These are phyloP conservation scores for Krasilnikovozyma curviuscula DNA, from an alignment of 768 basidiomycete species.

Conservation along the genomic window DNA sequence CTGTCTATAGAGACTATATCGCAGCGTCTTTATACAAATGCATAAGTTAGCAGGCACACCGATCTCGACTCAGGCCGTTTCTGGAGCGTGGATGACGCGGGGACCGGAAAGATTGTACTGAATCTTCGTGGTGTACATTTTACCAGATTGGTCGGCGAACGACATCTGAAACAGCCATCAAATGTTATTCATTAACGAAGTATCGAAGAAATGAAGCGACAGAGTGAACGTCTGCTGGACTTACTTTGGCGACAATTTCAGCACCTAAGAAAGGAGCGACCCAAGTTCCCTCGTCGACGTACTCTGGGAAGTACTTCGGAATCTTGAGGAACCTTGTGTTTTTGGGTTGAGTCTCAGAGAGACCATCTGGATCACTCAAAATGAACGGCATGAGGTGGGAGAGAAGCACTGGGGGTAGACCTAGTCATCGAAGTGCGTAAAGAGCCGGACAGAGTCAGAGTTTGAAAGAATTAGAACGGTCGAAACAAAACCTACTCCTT, in stretches of 20 bases:
- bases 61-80: too few species aligned
- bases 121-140: conserved; percentile 7
- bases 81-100: too few species aligned
- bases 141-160: conserved; percentile 3
- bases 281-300: conserved; percentile 64
- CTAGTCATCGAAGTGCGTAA: background rate
- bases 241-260: conserved; percentile 68
- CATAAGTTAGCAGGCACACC: too few species aligned
- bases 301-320: conserved; percentile 83
- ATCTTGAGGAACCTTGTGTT: conserved; percentile 42
- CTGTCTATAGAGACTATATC: too few species aligned
- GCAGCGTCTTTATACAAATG: too few species aligned
- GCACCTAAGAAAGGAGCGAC: conserved; percentile 62
- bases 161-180: background rate
- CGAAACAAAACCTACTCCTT: conserved; percentile 57
- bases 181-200: too few species aligned
- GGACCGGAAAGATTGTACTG: conserved; percentile 9
- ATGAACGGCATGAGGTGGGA: conserved; percentile 8
- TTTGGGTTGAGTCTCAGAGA: conserved; percentile 38
- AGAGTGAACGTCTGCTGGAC: too few species aligned
- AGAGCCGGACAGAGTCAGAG: background rate
- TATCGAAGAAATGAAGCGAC: too few species aligned
- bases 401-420: conserved; percentile 3
- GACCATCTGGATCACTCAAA: conserved; percentile 22
- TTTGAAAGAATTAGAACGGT: conserved; percentile 43